These are phyloP conservation scores for Suillus luteus DNA, from an alignment of 768 basidiomycete genomes.

Conservation along the genomic window DNA sequence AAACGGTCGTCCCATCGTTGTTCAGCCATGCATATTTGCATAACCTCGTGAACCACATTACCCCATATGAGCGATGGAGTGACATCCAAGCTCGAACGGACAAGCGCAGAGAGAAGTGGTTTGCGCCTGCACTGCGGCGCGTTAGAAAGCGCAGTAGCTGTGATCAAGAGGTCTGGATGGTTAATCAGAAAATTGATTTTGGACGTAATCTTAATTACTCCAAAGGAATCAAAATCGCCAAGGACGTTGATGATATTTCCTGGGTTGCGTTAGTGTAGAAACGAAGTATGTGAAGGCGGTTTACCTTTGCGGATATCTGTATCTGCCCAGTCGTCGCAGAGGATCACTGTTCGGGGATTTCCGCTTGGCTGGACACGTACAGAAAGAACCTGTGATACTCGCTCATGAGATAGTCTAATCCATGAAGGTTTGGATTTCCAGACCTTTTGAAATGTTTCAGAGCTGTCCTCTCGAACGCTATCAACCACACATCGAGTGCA, in stretches of 20 bases:
- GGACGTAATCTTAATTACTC: slow-evolving; percentile 59
- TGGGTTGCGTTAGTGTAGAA: slow-evolving; percentile 26
- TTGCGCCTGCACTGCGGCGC: slow-evolving; percentile 83
- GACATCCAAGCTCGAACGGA: slow-evolving; percentile 58
- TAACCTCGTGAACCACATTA: slow-evolving; percentile 88
- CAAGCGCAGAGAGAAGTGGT: slow-evolving; percentile 72
- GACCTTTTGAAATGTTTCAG: slow-evolving; percentile 45
- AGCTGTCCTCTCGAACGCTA: slow-evolving; percentile 40
- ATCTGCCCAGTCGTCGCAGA: slow-evolving; percentile 79
- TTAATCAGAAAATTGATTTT: slow-evolving; percentile 74
- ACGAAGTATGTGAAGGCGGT: slow-evolving; percentile 17
- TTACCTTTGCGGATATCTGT: slow-evolving; percentile 63
- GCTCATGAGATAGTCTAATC: slow-evolving; percentile 6
- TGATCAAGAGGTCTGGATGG: slow-evolving; percentile 91
- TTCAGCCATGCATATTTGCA: slow-evolving; percentile 74
- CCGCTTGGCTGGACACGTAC: slow-evolving; percentile 45
- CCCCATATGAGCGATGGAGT: slow-evolving; percentile 85
- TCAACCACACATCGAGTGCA: slow-evolving; percentile 62
- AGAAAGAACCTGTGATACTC: slow-evolving; percentile 45
- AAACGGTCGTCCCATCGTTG: slow-evolving; percentile 64
- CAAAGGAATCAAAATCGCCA: slow-evolving; percentile 44
- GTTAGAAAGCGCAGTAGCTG: slow-evolving; percentile 85
- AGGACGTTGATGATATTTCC: slow-evolving; percentile 85
- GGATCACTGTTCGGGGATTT: slow-evolving; percentile 50
- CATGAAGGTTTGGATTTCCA: slow-evolving; percentile 5